Evolutionary conservation across 495 filamentous ascomycete species (phyloP), one percentile per base, ranked within the genome.

Genomic region (Chaetomium tenue): DNA sequence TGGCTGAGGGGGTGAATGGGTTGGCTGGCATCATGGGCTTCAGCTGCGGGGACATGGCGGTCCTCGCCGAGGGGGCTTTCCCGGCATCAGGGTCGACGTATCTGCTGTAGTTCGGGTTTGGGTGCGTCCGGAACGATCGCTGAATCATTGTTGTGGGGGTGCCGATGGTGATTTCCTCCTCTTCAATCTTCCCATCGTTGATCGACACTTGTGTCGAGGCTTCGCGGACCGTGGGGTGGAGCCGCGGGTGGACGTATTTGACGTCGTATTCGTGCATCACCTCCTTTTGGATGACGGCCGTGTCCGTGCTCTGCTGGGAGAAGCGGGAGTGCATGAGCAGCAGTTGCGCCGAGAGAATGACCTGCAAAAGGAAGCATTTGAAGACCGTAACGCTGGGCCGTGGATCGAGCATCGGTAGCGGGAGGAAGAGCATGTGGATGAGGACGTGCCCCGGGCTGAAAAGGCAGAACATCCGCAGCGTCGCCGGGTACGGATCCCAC

Each of bases 251-350:
- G 2, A 98, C 94, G 66, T 86, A 96, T 81, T 98, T 98, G 54
- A 86, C 89, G 75, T 98, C 91, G 76, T 98, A 98, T 77, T 98
- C 94, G 72, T 91, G 87, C 78, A 97, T 77, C 8, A 98, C 93
- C 74, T 97, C 91, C 66, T 89, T 92, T 58, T 94, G 89, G 58
- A 98, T 89, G 30, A 98, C 77, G 0, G 86, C 82, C 2, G 84
- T 82, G 74, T 98, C 94, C 71, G 93, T 96, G 50, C 85, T 82
- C 70, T 98, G 92, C 71, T 93, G 93, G 5, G 84, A 83, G 75
- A 92, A 97, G 23, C 79, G 84, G 2, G 79, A 78, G 39, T 87
- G 86, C 33, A 97, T 79, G 22, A 89, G 80, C 16, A 84, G 79
- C 62, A 97, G 82, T 75, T 97, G 93, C 7, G 81, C 79, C 1